Percentiles rank a stretch among this genome's conserved stretches.
These are phyloP conservation scores for Blumeriella jaapii DNA, from an alignment of 2,329 filamentous ascomycete genomes.

Conservation along the genomic window DNA sequence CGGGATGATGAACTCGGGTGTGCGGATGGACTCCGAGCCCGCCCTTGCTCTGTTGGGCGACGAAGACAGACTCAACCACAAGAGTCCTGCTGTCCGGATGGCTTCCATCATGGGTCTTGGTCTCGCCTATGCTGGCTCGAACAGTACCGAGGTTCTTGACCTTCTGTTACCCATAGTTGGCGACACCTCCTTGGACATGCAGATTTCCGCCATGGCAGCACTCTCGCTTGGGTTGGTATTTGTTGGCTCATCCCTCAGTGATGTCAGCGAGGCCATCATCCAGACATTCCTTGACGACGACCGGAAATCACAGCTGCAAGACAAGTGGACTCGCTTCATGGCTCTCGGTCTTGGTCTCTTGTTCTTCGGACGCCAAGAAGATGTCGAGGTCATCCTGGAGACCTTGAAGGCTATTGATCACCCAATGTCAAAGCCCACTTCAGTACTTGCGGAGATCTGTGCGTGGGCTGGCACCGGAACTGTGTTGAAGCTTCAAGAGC, in stretches of 20 bases:
- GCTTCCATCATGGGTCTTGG: slow-evolving; percentile 94
- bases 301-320: slow-evolving; percentile 76
- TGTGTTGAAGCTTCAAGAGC: slow-evolving; percentile 91
- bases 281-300: slow-evolving; percentile 91
- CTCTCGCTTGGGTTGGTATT: slow-evolving; percentile 83
- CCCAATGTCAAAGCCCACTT: slow-evolving; percentile 92
- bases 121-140: slow-evolving; percentile 86
- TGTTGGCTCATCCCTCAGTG: slow-evolving; percentile 82
- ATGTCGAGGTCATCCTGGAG: slow-evolving; percentile 96
- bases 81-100: slow-evolving; percentile 66
- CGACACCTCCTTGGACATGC: slow-evolving; percentile 80
- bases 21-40: slow-evolving; percentile 80
- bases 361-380: slow-evolving; percentile 94
- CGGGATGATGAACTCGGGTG: slow-evolving; percentile 90
- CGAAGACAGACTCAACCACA: slow-evolving; percentile 63
- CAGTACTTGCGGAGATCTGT: slow-evolving; percentile 88
- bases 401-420: slow-evolving; percentile 95
- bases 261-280: slow-evolving; percentile 85
- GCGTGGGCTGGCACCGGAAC: slow-evolving; percentile 97
- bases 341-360: slow-evolving; percentile 84
- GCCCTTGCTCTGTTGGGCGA: slow-evolving; percentile 80
- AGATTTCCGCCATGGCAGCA: slow-evolving; percentile 91
- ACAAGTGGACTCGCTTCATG: slow-evolving; percentile 98
- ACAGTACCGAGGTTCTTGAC: slow-evolving; percentile 81
- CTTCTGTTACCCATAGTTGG: slow-evolving; percentile 76